Evolutionary conservation across 2,329 filamentous ascomycete genomes (phyloP).

Genomic region (Sporothrix euskadiensis): DNA sequence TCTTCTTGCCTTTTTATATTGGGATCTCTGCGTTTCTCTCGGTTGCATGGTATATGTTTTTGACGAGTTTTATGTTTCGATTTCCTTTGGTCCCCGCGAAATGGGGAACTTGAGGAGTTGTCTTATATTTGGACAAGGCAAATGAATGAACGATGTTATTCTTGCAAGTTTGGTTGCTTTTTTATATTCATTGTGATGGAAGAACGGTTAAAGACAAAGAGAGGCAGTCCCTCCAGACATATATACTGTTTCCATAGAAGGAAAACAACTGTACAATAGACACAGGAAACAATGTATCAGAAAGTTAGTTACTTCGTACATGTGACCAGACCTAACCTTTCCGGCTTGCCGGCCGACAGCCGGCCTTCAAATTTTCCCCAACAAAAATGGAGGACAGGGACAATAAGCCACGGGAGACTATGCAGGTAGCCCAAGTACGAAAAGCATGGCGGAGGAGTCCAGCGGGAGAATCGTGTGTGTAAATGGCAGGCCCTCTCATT

Average conservation of each 20-base stretch:
- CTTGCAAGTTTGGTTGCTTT: neutral
- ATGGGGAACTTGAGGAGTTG: neutral
- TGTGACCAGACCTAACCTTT: too few relatives aligned
- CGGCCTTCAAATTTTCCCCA: neutral
- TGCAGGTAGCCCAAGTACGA: neutral
- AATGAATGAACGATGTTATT: constrained; percentile 1
- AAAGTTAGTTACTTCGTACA: too few relatives aligned
- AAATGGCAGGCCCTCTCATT: neutral
- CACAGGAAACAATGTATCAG: neutral
- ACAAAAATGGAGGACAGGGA: neutral
- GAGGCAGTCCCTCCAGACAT: neutral
- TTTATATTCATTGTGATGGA: neutral
- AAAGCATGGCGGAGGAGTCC: neutral
- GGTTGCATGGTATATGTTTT: neutral
- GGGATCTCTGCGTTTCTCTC: neutral
- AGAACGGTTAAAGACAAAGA: neutral
- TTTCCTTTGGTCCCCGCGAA: neutral
- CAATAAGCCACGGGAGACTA: neutral
- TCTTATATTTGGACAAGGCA: neutral
- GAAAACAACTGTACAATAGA: neutral
- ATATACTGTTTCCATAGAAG: too few relatives aligned
- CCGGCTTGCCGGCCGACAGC: neutral
- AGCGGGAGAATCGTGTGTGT: neutral
- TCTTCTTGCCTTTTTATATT: neutral
- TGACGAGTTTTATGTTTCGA: neutral